phyloP scores from a whole-genome alignment of 345 rosid genomes.

The Jatropha curcas region DNA sequence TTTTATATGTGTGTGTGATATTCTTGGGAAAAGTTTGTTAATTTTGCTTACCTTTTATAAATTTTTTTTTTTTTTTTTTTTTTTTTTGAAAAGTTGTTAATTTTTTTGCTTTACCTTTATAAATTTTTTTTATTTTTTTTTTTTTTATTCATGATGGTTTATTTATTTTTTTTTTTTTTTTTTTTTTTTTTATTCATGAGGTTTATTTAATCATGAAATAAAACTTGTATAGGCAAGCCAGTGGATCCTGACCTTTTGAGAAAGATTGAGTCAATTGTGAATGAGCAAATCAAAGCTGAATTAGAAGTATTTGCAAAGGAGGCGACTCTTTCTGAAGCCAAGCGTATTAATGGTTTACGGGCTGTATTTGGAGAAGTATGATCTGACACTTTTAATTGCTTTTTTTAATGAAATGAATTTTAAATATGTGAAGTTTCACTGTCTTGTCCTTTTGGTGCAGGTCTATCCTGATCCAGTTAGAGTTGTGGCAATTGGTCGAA shows the following conservation, averaged over 20 bases:
- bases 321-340: constrained; percentile 74
- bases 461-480: constrained; percentile 95
- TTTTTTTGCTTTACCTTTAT: too few species aligned
- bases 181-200: not conserved
- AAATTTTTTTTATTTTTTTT: too few species aligned
- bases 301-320: constrained; percentile 83
- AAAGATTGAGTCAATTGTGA: constrained; percentile 83
- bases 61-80: too few species aligned
- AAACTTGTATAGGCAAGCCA: constrained; percentile 61
- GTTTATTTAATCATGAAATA: constrained; percentile 15
- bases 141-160: too few species aligned
- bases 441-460: constrained; percentile 37
- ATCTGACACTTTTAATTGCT: not conserved
- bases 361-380: constrained; percentile 98
- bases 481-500: constrained; percentile 81
- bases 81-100: too few species aligned
- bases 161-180: too few species aligned
- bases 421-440: not conserved
- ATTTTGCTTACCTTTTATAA: constrained; percentile 11
- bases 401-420: not conserved
- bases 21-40: not conserved
- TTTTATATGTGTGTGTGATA: not conserved
- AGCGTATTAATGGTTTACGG: constrained; percentile 71
- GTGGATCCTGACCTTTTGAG: constrained; percentile 76
- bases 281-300: constrained; percentile 81